Conservation (phyloP, 176 grass and related monocot genomes). For the Poa annua region DNA sequence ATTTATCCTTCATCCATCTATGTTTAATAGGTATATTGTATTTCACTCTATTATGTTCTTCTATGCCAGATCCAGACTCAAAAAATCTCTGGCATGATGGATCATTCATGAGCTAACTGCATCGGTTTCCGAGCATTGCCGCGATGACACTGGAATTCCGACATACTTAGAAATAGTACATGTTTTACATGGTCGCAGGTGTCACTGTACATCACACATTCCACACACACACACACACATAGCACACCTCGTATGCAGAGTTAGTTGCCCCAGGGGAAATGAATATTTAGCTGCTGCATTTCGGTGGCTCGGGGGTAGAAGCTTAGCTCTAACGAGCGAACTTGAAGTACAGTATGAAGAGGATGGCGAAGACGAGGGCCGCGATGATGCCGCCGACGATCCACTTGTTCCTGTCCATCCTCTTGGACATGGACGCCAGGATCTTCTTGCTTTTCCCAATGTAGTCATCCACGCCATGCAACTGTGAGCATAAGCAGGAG, state of each 20-base stretch:
- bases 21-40: no score
- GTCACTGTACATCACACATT: constrained; percentile 46
- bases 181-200: constrained; percentile 25
- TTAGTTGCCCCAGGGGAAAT: neutral
- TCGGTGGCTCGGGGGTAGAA: constrained; percentile 6
- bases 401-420: constrained; percentile 99
- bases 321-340: constrained; percentile 52
- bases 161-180: neutral
- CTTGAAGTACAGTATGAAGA: constrained; percentile 95
- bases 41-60: no score
- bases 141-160: neutral
- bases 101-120: neutral
- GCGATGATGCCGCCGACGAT: constrained; percentile 70
- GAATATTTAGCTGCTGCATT: neutral
- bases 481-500: constrained; percentile 41
- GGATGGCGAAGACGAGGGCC: constrained; percentile 65
- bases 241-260: neutral
- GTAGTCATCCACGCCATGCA: constrained; percentile 86
- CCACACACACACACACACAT: neutral
- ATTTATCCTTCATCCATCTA: no score
- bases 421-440: constrained; percentile 79
- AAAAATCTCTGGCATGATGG: no score
- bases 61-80: no score
- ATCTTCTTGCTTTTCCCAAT: constrained; percentile 94
- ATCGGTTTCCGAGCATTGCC: neutral